Percentiles rank a stretch among this genome's conserved stretches.
Evolutionary conservation across 148 eudicot genomes (phyloP).

Genomic region (Nepenthes gracilis): DNA sequence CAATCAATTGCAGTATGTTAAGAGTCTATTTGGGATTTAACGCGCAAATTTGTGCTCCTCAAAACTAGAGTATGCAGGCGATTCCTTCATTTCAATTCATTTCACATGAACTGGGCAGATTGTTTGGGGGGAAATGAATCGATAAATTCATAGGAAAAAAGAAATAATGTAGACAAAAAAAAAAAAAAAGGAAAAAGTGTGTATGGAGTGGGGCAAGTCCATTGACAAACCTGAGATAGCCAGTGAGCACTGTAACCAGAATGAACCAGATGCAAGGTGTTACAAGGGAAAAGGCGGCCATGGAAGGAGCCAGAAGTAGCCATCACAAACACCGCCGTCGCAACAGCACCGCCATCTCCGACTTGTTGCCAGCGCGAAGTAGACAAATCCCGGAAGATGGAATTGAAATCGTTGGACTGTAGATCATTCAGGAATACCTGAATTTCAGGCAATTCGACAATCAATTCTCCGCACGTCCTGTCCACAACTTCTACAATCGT

Average conservation of each 20-base stretch:
- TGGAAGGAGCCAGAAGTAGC: slow-evolving; percentile 36
- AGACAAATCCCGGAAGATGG: slow-evolving; percentile 13
- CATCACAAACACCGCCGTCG: not conserved
- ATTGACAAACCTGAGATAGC: slow-evolving; percentile 25
- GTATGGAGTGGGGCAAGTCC: not conserved
- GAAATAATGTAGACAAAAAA: no score
- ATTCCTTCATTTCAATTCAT: no score
- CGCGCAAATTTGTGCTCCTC: no score
- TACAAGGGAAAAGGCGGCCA: slow-evolving; percentile 19
- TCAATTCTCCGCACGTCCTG: slow-evolving; percentile 13
- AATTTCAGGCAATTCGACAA: not conserved
- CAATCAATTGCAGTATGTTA: no score
- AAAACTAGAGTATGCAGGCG: no score
- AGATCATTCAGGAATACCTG: slow-evolving; percentile 34
- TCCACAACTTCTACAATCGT: slow-evolving; percentile 2
- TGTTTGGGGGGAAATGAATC: no score
- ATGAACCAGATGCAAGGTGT: slow-evolving; percentile 22
- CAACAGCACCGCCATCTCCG: not conserved
- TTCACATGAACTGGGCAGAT: no score
- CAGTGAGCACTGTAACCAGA: slow-evolving; percentile 28
- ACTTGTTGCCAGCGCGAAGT: not conserved
- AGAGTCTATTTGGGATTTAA: no score
- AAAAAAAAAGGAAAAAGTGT: not conserved
- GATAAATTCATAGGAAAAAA: no score
- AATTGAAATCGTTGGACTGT: slow-evolving; percentile 34